phyloP scores from a whole-genome alignment of 352 stramenopile genomes.

The Phytopythium sindhum region DNA sequence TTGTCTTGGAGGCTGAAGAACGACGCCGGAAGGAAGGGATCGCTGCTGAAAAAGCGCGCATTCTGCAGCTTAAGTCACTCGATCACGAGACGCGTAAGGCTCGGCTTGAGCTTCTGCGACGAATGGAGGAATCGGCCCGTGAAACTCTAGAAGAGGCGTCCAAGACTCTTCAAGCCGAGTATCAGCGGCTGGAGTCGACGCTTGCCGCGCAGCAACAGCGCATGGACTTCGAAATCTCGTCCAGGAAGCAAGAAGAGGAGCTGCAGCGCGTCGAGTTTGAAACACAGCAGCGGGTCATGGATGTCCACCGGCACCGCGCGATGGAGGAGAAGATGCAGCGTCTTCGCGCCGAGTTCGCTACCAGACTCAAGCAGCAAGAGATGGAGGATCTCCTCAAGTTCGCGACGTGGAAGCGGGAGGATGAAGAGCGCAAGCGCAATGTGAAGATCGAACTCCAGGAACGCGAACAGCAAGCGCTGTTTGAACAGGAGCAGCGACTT shows the following conservation, averaged over 20 bases:
- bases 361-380: slow-evolving; percentile 66
- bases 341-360: slow-evolving; percentile 71
- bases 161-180: slow-evolving; percentile 60
- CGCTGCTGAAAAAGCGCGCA: slow-evolving; percentile 54
- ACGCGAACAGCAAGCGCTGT: slow-evolving; percentile 38
- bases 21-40: slow-evolving; percentile 52
- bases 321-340: slow-evolving; percentile 64
- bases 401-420: slow-evolving; percentile 69
- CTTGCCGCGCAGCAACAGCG: slow-evolving; percentile 57
- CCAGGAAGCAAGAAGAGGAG: slow-evolving; percentile 74
- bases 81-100: slow-evolving; percentile 65
- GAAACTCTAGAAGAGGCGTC: slow-evolving; percentile 64
- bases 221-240: slow-evolving; percentile 62
- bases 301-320: slow-evolving; percentile 57
- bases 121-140: slow-evolving; percentile 56
- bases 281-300: slow-evolving; percentile 52
- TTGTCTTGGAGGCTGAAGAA: slow-evolving; percentile 61
- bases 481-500: slow-evolving; percentile 51
- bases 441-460: slow-evolving; percentile 29
- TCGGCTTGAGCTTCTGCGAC: slow-evolving; percentile 52
- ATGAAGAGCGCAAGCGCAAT: slow-evolving; percentile 40
- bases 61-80: slow-evolving; percentile 67
- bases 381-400: slow-evolving; percentile 66
- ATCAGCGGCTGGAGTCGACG: slow-evolving; percentile 46
- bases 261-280: slow-evolving; percentile 71